Base-by-base conservation (phyloP, 768 basidiomycete species). In the Chalciporus pseudorubinellus region DNA sequence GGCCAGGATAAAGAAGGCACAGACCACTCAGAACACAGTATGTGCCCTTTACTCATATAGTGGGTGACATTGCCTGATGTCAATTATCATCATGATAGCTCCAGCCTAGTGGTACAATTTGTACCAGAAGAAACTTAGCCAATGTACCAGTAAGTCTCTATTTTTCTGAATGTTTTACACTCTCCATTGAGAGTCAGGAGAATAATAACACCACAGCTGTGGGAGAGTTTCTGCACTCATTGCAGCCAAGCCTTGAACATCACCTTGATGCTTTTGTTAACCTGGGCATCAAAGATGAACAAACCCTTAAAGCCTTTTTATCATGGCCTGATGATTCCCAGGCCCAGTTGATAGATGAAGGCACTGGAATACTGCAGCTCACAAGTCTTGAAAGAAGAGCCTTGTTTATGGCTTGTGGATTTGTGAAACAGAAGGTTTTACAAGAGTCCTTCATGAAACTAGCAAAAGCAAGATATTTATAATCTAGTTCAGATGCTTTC, bases 251-350 rank as follows among this genome's bases (percentile, higher is more conserved):
- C 40, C 62, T 70, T 9, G 57, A 59, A 51, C 51, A 47, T 14
- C 57, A 50, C 33, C 24, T 59, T 6, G 50, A 56, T 44, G 57
- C 51, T 11, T 64, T 70, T 29, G 21, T 40, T 5, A 18, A 39
- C 43, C 39, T 68, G 42, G 67, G 66, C 21, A 41, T 69, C 44
- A 57, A 58, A 39, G 57, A 65, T 24, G 31, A 49, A 51, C 38
- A 44, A 39, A 63, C 58, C 6, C 51, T 67, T 34, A 40, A 43
- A 12, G 59, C 52, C 24, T 62, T 70, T 47, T n/a, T 64, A 16
- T 51, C 51, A 14, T 68, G 66, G 64, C 57, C 59, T 6, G 54
- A 52, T 24, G 36, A 9, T 4, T 26, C 29, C 1, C 63, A 59
- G 33, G n/a, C 45, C 2, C 44, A 54, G 24, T 62, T 63, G 41